Conservation (phyloP, 1,139 yeast genomes). For the Eremothecium gossypii region DNA sequence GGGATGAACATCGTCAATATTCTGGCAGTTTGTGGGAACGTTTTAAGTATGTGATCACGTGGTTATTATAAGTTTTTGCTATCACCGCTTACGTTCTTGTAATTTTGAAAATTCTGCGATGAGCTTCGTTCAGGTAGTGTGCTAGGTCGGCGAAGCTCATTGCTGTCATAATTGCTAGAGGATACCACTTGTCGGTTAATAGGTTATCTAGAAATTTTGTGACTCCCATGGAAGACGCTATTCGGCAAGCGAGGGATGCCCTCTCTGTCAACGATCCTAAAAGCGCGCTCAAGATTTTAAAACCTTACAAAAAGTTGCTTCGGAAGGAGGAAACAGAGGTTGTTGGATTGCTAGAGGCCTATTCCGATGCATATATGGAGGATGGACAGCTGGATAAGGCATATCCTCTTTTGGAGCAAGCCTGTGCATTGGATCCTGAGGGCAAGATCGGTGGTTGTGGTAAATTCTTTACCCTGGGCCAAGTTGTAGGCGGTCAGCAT, state of each 20-base stretch:
- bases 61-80: constrained; percentile 13
- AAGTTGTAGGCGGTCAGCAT: constrained; percentile 72
- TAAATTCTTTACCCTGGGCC: constrained; percentile 85
- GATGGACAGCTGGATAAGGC: constrained; percentile 72
- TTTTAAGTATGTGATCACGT: constrained; percentile 18
- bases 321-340: constrained; percentile 25
- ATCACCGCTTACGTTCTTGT: not conserved
- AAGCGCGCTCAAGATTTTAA: constrained; percentile 35
- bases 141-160: too few relatives aligned
- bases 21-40: constrained; percentile 28
- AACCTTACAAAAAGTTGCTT: constrained; percentile 27
- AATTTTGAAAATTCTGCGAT: constrained; percentile 7
- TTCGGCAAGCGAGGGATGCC: constrained; percentile 30
- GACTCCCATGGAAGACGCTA: constrained; percentile 9
- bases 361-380: constrained; percentile 76
- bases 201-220: too few relatives aligned
- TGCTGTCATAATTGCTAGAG: too few relatives aligned
- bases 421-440: constrained; percentile 61
- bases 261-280: constrained; percentile 33
- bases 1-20: constrained; percentile 28
- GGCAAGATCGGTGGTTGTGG: constrained; percentile 57
- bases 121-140: constrained; percentile 4
- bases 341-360: constrained; percentile 34
- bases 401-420: constrained; percentile 49
- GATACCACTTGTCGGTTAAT: too few relatives aligned